These are phyloP conservation scores for Stevia rebaudiana DNA, from an alignment of 140 eudicot species.

Conservation along the genomic window DNA sequence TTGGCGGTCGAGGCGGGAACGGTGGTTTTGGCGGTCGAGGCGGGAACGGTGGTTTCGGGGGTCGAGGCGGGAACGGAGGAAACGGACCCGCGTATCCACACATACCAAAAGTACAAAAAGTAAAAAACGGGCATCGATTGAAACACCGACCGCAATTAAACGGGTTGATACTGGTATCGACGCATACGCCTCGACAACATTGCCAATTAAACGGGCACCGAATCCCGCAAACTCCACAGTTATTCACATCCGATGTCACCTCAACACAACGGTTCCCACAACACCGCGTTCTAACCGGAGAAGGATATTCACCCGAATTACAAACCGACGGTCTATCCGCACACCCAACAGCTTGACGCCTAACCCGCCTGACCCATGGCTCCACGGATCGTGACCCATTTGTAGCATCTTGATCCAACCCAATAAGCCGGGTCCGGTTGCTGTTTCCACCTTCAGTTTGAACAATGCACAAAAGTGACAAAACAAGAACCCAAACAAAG, in stretches of 20 bases:
- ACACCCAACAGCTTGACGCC: slow-evolving; percentile 44
- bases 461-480: slow-evolving; percentile 9
- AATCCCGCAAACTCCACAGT: slow-evolving; percentile 64
- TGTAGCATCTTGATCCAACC: slow-evolving; percentile 22
- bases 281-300: slow-evolving; percentile 35
- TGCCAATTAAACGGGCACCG: slow-evolving; percentile 57
- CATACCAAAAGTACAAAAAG: slow-evolving; percentile 49
- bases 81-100: slow-evolving; percentile 59
- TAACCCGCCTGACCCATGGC: slow-evolving; percentile 49
- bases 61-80: slow-evolving; percentile 45
- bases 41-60: slow-evolving; percentile 34
- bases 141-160: slow-evolving; percentile 54
- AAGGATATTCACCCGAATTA: slow-evolving; percentile 26
- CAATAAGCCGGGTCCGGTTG: slow-evolving; percentile 26
- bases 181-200: slow-evolving; percentile 59
- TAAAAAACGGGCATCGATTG: slow-evolving; percentile 37
- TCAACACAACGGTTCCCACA: slow-evolving; percentile 63
- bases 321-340: slow-evolving; percentile 48
- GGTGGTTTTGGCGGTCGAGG: slow-evolving; percentile 8
- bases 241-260: slow-evolving; percentile 41
- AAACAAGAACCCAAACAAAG: slow-evolving; percentile 28
- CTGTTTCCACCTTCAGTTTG: slow-evolving; percentile 19
- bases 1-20: slow-evolving; percentile 16
- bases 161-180: slow-evolving; percentile 33
- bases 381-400: slow-evolving; percentile 22